These are phyloP conservation scores for Panaeolus papilionaceus DNA, from an alignment of 768 basidiomycete genomes.

Conservation along the genomic window DNA sequence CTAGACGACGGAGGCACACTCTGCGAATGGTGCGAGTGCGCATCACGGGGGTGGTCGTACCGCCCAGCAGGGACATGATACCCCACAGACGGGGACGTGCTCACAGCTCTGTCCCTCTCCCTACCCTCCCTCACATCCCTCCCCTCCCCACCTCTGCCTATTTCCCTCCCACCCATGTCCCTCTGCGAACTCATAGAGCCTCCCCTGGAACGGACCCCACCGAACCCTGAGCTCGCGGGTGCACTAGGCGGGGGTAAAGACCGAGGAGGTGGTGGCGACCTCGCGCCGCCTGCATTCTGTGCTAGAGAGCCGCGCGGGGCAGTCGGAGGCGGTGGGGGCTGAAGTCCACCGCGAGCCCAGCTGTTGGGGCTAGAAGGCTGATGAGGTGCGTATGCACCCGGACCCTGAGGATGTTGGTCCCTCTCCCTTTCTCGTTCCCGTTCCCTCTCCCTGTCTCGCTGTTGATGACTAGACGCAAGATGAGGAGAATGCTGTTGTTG, in stretches of 20 bases:
- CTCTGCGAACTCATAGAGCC: constrained; percentile 3
- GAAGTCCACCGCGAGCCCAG: background rate
- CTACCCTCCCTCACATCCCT: background rate
- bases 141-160: background rate
- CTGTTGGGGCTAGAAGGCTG: background rate
- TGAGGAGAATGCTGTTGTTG: background rate
- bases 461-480: background rate
- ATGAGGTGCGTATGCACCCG: background rate
- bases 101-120: background rate
- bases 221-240: background rate
- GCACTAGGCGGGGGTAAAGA: background rate
- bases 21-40: background rate
- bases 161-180: background rate
- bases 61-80: background rate
- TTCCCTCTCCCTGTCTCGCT: background rate
- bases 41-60: background rate
- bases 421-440: background rate
- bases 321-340: background rate
- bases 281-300: background rate
- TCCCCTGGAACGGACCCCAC: background rate
- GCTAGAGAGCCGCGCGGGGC: background rate
- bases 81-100: background rate
- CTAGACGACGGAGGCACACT: background rate
- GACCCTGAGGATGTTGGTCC: constrained; percentile 2
- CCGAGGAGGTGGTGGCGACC: background rate